A percentile compares a stretch with the other conserved stretches of the same genome.
Conservation (phyloP, 352 stramenopile species). For the Phytophthora agathidicida region DNA sequence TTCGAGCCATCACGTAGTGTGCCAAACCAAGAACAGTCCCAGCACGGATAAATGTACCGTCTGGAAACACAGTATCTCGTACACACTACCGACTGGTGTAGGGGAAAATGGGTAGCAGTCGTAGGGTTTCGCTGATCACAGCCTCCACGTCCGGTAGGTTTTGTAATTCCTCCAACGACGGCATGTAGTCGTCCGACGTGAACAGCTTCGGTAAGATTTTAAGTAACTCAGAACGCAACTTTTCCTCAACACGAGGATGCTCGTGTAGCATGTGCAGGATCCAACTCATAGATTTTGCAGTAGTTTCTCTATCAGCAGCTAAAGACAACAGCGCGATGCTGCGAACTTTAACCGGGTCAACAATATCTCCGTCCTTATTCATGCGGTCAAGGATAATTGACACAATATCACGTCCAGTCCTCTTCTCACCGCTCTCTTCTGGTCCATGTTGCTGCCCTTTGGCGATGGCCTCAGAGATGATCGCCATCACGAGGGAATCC, state of each 20-base stretch:
- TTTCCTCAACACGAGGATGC: slow-evolving; percentile 18
- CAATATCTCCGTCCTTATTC: not conserved
- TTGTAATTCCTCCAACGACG: slow-evolving; percentile 31
- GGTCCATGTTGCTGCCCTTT: too few relatives aligned
- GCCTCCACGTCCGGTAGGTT: slow-evolving; percentile 41
- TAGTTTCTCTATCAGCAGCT: slow-evolving; percentile 10
- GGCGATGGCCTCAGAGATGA: slow-evolving; percentile 12
- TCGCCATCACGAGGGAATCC: slow-evolving; percentile 17
- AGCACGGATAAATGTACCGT: slow-evolving; percentile 45
- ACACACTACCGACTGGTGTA: slow-evolving; percentile 35
- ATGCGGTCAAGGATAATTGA: slow-evolving; percentile 10
- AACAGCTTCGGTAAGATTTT: not conserved
- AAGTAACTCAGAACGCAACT: slow-evolving; percentile 18
- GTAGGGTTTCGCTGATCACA: slow-evolving; percentile 50
- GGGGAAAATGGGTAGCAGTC: slow-evolving; percentile 53
- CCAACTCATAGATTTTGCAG: slow-evolving; percentile 17
- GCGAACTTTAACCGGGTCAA: slow-evolving; percentile 3
- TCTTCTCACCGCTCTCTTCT: too few relatives aligned
- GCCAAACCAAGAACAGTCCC: slow-evolving; percentile 33
- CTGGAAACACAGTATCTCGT: slow-evolving; percentile 46
- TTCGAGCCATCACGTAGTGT: slow-evolving; percentile 44
- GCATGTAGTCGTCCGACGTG: slow-evolving; percentile 12
- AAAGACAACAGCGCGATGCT: slow-evolving; percentile 1
- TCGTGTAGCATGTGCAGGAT: slow-evolving; percentile 17
- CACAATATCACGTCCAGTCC: too few relatives aligned